Conservation (phyloP, 1,284 basidiomycete genomes). For the Moesziomyces globuligerus region DNA sequence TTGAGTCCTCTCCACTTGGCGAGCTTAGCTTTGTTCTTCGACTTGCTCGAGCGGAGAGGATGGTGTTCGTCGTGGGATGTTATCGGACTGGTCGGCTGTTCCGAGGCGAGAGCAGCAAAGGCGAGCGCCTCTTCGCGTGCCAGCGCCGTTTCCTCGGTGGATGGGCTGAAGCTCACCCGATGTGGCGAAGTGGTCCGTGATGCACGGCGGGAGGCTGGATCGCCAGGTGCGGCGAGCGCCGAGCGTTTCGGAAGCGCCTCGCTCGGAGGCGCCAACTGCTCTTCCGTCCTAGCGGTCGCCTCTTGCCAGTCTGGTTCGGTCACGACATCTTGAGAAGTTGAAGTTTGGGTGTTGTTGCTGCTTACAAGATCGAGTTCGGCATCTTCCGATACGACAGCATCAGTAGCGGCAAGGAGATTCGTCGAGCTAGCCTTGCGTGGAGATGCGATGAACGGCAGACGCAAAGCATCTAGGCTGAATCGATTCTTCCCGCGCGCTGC, state of each 20-base stretch:
- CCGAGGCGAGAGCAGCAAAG: neutral
- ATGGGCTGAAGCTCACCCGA: constrained; percentile 52
- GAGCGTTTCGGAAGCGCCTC: constrained; percentile 20
- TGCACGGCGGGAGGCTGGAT: constrained; percentile 9
- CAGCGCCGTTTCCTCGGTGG: constrained; percentile 41
- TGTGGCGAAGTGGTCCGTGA: constrained; percentile 24
- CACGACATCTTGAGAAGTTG: too few species aligned
- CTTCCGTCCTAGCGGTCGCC: neutral
- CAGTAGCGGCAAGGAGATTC: neutral
- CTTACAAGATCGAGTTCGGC: neutral
- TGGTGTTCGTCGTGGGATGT: neutral
- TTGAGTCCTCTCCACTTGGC: constrained; percentile 30
- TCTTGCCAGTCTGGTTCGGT: too few species aligned
- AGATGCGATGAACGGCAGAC: constrained; percentile 25
- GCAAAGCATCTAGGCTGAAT: constrained; percentile 39
- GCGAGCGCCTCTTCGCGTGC: constrained; percentile 33
- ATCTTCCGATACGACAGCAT: neutral
- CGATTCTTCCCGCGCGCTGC: constrained; percentile 21
- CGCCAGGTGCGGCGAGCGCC: constrained; percentile 5
- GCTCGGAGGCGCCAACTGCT: constrained; percentile 3
- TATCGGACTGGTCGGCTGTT: neutral
- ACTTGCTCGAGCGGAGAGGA: neutral
- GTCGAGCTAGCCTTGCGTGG: constrained; percentile 14
- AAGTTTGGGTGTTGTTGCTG: neutral
- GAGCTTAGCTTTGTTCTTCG: constrained; percentile 5